phyloP scores from a whole-genome alignment of 2,329 filamentous ascomycete genomes.

The Beauveria sp. region DNA sequence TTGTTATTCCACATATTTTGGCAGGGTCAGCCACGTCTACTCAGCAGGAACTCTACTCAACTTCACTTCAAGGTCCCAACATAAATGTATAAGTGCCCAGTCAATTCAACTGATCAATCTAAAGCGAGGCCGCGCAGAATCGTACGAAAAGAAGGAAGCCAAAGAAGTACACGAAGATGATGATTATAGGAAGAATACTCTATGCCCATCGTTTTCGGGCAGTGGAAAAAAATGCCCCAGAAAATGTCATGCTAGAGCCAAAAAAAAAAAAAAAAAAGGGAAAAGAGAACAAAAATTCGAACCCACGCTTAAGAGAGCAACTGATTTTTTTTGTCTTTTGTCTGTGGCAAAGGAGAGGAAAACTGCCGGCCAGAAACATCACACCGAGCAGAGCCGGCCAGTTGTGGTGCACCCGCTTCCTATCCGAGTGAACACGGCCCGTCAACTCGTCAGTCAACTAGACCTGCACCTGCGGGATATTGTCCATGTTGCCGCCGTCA shows the following conservation, averaged over 20 bases:
- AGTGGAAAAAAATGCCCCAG: background rate
- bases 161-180: background rate
- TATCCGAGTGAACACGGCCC: background rate
- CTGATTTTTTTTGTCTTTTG: background rate
- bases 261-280: background rate
- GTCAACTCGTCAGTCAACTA: conserved; percentile 14
- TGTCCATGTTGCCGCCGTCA: conserved; percentile 63
- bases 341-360: background rate
- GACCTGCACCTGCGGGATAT: conserved; percentile 49
- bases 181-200: background rate
- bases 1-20: too few species aligned
- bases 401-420: background rate
- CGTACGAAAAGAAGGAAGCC: background rate
- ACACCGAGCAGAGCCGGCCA: background rate
- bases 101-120: conserved; percentile 1
- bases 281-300: background rate
- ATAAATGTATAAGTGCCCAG: background rate
- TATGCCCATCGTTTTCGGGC: background rate
- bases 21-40: background rate
- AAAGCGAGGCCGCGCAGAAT: background rate
- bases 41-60: background rate
- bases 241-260: background rate
- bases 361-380: background rate
- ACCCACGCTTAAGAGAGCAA: background rate
- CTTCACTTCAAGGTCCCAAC: background rate